Percentiles rank a stretch among this genome's conserved stretches.
phyloP scores from a whole-genome alignment of 495 filamentous ascomycete species.

The Penicillium roqueforti region DNA sequence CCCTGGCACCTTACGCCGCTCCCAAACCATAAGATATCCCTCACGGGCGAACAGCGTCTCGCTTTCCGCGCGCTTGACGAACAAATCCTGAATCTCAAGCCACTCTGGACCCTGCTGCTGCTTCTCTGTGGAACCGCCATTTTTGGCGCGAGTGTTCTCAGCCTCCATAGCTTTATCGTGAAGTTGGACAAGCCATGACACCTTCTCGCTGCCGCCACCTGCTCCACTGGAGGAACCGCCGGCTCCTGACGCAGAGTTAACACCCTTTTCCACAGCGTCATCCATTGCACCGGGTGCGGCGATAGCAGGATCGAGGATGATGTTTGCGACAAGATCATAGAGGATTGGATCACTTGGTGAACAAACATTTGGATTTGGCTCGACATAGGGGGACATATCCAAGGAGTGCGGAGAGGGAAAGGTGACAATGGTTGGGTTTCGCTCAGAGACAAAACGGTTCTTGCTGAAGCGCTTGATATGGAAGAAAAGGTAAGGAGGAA shows the following conservation, averaged over 20 bases:
- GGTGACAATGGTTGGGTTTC: constrained; percentile 97
- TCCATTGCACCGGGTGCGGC: constrained; percentile 72
- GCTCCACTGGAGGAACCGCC: constrained; percentile 35
- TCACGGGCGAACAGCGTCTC: constrained; percentile 90
- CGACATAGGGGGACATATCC: constrained; percentile 84
- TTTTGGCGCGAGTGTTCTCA: constrained; percentile 33
- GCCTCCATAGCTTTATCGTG: constrained; percentile 48
- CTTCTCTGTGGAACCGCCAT: constrained; percentile 29
- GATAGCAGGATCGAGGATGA: constrained; percentile 64
- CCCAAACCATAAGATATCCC: constrained; percentile 95
- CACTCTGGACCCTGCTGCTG: constrained; percentile 59
- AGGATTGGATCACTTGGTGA: constrained; percentile 77
- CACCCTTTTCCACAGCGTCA: constrained; percentile 80
- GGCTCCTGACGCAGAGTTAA: constrained; percentile 69
- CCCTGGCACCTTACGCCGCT: constrained; percentile 62
- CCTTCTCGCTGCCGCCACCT: constrained; percentile 48
- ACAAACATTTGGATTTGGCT: constrained; percentile 60
- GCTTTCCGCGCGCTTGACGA: constrained; percentile 77
- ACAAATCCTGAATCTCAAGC: constrained; percentile 91
- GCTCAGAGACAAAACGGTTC: constrained; percentile 93
- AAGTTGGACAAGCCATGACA: constrained; percentile 54
- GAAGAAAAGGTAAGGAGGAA: constrained; percentile 88
- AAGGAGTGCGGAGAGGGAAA: constrained; percentile 74
- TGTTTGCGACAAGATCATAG: constrained; percentile 96
- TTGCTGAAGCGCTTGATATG: constrained; percentile 95